Percentiles rank a stretch among this genome's conserved stretches.
Evolutionary conservation across 2,329 filamentous ascomycete species (phyloP).

Genomic region (Penicillium sp.): DNA sequence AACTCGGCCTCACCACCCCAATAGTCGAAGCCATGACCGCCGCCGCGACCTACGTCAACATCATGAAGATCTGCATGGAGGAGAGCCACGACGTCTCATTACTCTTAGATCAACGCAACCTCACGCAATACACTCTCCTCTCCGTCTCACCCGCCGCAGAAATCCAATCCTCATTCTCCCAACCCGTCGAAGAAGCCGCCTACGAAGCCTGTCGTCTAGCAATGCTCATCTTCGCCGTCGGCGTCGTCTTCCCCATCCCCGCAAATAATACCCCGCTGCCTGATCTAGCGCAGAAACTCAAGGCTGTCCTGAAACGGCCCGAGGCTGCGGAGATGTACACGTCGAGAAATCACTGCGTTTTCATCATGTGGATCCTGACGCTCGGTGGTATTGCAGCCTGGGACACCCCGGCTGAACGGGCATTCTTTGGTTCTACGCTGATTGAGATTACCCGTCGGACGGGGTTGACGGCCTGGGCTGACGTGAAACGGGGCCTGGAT

Average conservation of each 20-base stretch:
- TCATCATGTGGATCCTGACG: conserved; percentile 42
- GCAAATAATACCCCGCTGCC: conserved; percentile 42
- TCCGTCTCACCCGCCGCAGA: conserved; percentile 35
- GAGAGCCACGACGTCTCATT: conserved; percentile 28
- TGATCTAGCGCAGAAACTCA: conserved; percentile 34
- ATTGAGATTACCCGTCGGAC: conserved; percentile 24
- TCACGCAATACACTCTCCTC: conserved; percentile 43
- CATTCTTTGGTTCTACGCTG: conserved; percentile 40
- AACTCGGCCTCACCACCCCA: conserved; percentile 33
- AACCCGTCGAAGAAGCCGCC: conserved; percentile 29
- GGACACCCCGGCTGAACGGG: conserved; percentile 30
- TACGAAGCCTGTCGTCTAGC: conserved; percentile 45
- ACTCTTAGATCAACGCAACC: conserved; percentile 45
- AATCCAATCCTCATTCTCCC: conserved; percentile 21
- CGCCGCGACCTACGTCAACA: conserved; percentile 37
- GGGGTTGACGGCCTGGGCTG: conserved; percentile 32
- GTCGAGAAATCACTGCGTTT: conserved; percentile 26
- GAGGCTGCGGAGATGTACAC: conserved; percentile 32
- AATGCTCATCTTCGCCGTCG: conserved; percentile 42
- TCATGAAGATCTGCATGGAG: conserved; percentile 31
- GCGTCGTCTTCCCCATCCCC: conserved; percentile 47
- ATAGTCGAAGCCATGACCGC: conserved; percentile 39
- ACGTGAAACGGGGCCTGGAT: conserved; percentile 30
- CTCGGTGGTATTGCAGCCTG: conserved; percentile 46
- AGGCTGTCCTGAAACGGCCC: conserved; percentile 30